These are phyloP conservation scores for Penicillium waksmanii DNA, from an alignment of 495 filamentous ascomycete species.

Conservation along the genomic window DNA sequence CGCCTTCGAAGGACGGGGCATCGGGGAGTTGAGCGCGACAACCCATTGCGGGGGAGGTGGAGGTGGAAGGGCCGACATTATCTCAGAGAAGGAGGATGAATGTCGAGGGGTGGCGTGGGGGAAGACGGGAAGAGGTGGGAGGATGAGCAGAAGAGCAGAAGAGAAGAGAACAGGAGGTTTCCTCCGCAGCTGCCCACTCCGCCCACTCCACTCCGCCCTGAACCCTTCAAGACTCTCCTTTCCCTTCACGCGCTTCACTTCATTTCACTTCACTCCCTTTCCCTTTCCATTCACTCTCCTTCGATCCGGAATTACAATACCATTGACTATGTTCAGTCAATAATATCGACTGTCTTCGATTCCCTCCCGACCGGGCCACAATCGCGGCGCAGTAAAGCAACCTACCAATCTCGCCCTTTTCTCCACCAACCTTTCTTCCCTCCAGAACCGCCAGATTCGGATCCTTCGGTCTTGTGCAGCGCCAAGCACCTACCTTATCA, in stretches of 20 bases:
- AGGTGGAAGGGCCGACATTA: conserved; percentile 43
- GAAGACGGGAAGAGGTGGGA: conserved; percentile 17
- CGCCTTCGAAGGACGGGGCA: conserved; percentile 60
- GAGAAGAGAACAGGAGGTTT: conserved; percentile 22
- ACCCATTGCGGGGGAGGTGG: conserved; percentile 79
- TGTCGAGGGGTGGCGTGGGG: conserved; percentile 8
- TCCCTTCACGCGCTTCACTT: neutral
- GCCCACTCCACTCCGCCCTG: conserved; percentile 20
- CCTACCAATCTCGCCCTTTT: conserved; percentile 23
- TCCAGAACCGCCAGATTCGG: conserved; percentile 3
- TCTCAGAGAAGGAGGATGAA: conserved; percentile 18
- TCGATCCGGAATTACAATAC: conserved; percentile 10
- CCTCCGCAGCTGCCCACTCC: conserved; percentile 27
- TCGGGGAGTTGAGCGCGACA: conserved; percentile 69
- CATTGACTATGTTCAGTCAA: conserved; percentile 23
- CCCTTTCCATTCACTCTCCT: conserved; percentile 16
- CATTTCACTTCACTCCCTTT: conserved; percentile 2
- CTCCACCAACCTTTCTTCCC: conserved; percentile 14
- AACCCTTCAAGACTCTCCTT: conserved; percentile 10
- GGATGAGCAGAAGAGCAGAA: conserved; percentile 13
- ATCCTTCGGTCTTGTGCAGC: neutral
- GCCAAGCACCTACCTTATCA: neutral
- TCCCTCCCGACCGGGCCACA: conserved; percentile 20
- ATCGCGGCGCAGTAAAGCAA: conserved; percentile 23
- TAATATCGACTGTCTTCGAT: conserved; percentile 22